Conservation (phyloP, 1,139 yeast species). For the Eremothecium coryli region DNA sequence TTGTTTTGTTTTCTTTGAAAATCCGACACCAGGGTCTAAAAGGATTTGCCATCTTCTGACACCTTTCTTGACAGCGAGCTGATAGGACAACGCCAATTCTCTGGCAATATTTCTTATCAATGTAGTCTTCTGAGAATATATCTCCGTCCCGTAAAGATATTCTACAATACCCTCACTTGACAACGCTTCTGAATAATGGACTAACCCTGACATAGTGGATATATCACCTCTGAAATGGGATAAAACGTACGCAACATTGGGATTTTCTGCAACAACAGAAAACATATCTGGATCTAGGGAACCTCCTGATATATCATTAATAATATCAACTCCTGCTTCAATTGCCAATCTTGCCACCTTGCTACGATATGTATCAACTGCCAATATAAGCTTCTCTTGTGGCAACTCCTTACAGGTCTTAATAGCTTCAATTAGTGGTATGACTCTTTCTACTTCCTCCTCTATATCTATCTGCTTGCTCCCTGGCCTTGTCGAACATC, state of each 20-base stretch:
- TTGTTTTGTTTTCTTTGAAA: constrained; percentile 67
- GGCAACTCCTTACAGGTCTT: constrained; percentile 37
- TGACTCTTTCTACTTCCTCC: constrained; percentile 56
- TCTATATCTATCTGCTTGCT: constrained; percentile 47
- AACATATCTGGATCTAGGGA: constrained; percentile 50
- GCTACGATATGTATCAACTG: constrained; percentile 79
- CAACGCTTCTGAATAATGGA: constrained; percentile 40
- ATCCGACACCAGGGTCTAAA: constrained; percentile 91
- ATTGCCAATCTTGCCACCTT: constrained; percentile 64
- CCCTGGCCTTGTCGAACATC: constrained; percentile 86
- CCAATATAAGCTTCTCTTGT: constrained; percentile 41
- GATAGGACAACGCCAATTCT: constrained; percentile 53
- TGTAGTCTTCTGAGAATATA: constrained; percentile 8
- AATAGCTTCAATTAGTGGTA: constrained; percentile 60
- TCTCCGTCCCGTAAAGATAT: constrained; percentile 18
- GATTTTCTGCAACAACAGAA: constrained; percentile 52
- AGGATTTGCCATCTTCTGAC: constrained; percentile 84
- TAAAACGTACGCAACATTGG: constrained; percentile 64
- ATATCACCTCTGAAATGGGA: constrained; percentile 85
- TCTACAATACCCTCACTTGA: constrained; percentile 38
- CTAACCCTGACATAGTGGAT: constrained; percentile 55
- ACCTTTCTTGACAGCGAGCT: constrained; percentile 52
- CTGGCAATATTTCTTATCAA: constrained; percentile 42
- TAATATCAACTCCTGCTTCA: constrained; percentile 75
- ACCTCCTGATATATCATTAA: constrained; percentile 89